These are phyloP conservation scores for Starmerella cellae DNA, from an alignment of 805 yeast genomes.

Conservation along the genomic window DNA sequence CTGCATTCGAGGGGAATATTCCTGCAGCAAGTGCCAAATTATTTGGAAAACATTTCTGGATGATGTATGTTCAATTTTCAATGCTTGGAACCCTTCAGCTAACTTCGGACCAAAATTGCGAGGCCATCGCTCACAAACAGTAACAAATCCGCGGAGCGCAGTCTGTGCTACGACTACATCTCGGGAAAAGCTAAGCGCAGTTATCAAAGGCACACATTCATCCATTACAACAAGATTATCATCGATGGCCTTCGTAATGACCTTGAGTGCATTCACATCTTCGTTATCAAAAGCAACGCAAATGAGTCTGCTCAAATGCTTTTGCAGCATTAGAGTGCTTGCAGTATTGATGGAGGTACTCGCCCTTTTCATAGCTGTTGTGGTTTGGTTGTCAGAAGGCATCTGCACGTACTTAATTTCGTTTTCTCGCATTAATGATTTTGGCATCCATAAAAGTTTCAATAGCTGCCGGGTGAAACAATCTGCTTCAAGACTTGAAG, in stretches of 20 bases:
- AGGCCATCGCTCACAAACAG: conserved; percentile 8
- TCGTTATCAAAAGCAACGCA: not conserved
- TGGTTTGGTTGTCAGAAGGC: not conserved
- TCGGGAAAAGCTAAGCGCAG: conserved; percentile 7
- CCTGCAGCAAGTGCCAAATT: conserved; percentile 3
- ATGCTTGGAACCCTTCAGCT: conserved; percentile 8
- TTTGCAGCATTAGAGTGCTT: conserved; percentile 4
- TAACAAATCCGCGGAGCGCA: conserved; percentile 6
- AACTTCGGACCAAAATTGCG: conserved; percentile 5
- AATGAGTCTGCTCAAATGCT: conserved; percentile 6
- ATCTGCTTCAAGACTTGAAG: not conserved
- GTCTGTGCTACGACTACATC: conserved; percentile 7
- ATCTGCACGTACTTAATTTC: not conserved
- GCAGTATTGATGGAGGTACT: not conserved
- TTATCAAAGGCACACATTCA: conserved; percentile 9
- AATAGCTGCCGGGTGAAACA: not conserved
- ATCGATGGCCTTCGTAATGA: conserved; percentile 13
- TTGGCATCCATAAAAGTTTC: conserved; percentile 1
- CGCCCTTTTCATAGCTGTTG: too few relatives aligned
- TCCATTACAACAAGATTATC: conserved; percentile 13
- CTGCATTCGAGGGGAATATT: too few relatives aligned
- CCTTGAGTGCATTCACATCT: conserved; percentile 8
- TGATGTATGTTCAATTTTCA: not conserved
- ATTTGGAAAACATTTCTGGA: not conserved
- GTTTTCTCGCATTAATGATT: not conserved